phyloP scores from a whole-genome alignment of 169 alveolate species.

The Besnoitia besnoiti region DNA sequence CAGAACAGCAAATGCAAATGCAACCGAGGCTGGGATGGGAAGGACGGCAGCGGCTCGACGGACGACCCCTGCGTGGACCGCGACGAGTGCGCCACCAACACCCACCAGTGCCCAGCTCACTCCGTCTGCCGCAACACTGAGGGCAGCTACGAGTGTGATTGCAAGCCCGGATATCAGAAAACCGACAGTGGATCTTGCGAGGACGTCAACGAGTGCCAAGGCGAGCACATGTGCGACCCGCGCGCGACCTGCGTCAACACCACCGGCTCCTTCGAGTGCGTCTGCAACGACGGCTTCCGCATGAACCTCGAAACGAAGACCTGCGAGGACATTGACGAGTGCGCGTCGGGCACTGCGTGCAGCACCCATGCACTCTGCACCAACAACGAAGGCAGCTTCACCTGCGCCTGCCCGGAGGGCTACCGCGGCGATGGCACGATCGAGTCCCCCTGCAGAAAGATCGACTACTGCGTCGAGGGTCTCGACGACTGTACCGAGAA shows the following conservation, averaged over 20 bases:
- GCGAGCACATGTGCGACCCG: conserved; percentile 18
- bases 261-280: conserved; percentile 73
- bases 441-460: conserved; percentile 55
- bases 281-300: conserved; percentile 61
- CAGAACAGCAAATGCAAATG: conserved; percentile 48
- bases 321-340: conserved; percentile 77
- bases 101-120: conserved; percentile 63
- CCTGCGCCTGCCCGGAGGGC: conserved; percentile 71
- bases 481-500: conserved; percentile 58
- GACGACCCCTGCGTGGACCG: conserved; percentile 47
- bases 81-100: conserved; percentile 60
- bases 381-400: conserved; percentile 72
- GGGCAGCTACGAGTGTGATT: conserved; percentile 71
- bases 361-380: conserved; percentile 72
- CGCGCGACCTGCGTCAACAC: conserved; percentile 71
- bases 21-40: conserved; percentile 47
- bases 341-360: conserved; percentile 68
- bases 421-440: conserved; percentile 58
- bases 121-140: conserved; percentile 68
- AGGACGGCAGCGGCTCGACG: conserved; percentile 31
- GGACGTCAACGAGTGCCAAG: conserved; percentile 75
- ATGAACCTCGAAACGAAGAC: conserved; percentile 2
- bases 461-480: conserved; percentile 55
- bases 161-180: conserved; percentile 45
- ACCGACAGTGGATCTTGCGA: conserved; percentile 61